Base-by-base conservation (phyloP, 2,329 filamentous ascomycete species). In the Colletotrichum melonis region DNA sequence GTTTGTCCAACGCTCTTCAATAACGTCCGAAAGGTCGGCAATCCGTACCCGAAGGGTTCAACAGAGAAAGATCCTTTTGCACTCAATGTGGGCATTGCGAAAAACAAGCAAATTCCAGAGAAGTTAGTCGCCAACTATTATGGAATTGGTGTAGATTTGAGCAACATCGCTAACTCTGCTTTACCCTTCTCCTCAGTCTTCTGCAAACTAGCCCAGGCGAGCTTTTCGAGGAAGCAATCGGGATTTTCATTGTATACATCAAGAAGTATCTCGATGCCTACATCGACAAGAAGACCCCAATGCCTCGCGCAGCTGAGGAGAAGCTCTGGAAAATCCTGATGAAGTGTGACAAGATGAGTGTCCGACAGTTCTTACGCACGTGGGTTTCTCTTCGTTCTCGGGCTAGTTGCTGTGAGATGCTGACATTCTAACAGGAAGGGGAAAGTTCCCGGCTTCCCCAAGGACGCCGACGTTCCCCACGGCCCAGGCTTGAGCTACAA, bases 1-100 rank as follows among this genome's bases (percentile, higher is more conserved):
- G 22, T 57, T 1, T 65, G 63, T 7, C 63, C 63, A 2, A 16
- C 63, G 2, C 24, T 26, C 8, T 65, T 65, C 32, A 65, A 65
- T 2, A 24, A 65, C 14, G 26, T 55, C 2, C 28, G 49, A 3
- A 35, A 32, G 8, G 46, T 55, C 5, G 63, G 63, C n/a, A 35
- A 8, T 0, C 14, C 22, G 1, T 57, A 26, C 2, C 42, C 16
- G 5, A 9, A 28, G 7, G 26, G 0, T 5, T 24, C 16, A 6
- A 38, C 16, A 9, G 14, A n/a, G n/a, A 16, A 4, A 2, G 59
- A 63, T 35, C 59, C 59, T 6, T 63, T 28, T 7, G 14, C 19
- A 5, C 35, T 63, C 5, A 63, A 60, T 14, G 38, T 26, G 12
- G 32, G 57, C 19, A 22, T 60, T 26, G n/a, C 12, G 8, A n/a